Percentiles rank a stretch among this genome's conserved stretches.
phyloP scores from a whole-genome alignment of 2,329 filamentous ascomycete species.

The Colletotrichum lentis region DNA sequence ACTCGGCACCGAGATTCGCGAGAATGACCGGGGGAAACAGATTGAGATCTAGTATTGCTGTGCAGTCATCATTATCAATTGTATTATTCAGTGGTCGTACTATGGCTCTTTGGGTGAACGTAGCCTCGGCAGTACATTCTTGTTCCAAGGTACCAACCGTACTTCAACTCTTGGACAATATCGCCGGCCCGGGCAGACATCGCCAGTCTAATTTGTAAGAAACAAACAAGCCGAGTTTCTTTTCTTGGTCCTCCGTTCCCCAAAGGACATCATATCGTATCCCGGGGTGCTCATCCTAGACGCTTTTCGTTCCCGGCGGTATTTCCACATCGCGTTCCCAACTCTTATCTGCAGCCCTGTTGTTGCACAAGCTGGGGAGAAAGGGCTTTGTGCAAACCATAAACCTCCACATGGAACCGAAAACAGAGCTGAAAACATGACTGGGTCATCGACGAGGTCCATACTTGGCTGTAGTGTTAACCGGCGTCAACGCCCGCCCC shows the following conservation, averaged over 20 bases:
- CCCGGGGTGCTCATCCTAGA: neutral
- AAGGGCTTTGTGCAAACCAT: neutral
- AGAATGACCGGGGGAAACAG: neutral
- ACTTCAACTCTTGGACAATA: neutral
- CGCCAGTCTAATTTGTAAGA: neutral
- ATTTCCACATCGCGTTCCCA: neutral
- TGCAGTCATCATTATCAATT: neutral
- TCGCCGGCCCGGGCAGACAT: neutral
- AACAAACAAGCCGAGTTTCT: neutral
- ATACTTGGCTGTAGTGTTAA: slow-evolving; percentile 19
- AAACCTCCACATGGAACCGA: neutral
- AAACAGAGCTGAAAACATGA: neutral
- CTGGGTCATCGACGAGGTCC: neutral
- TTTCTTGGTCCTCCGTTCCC: neutral
- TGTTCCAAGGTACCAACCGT: neutral
- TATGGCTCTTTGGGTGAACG: neutral
- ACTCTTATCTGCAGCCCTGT: neutral
- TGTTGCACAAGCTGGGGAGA: too few species aligned
- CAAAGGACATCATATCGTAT: too few species aligned
- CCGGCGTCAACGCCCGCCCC: slow-evolving; percentile 19
- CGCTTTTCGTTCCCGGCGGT: neutral
- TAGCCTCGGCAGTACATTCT: neutral
- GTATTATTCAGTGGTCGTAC: neutral
- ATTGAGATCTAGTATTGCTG: neutral
- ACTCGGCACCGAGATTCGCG: neutral